Evolutionary conservation across 73 alveolate species (phyloP).

Genomic region (Tetrahymena elliotti): DNA sequence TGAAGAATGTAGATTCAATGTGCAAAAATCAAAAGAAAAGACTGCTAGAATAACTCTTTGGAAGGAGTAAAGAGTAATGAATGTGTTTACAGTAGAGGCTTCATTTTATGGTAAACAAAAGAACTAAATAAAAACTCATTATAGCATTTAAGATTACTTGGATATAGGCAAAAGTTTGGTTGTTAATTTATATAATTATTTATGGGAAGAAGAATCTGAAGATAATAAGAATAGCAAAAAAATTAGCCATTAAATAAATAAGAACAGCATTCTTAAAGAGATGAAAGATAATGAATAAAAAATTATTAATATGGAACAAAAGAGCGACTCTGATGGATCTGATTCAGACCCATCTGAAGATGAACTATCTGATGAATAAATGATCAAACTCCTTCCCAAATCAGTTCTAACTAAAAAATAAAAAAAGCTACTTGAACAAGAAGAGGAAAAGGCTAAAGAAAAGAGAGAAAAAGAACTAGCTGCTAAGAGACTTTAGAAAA

Average conservation of each 20-base stretch:
- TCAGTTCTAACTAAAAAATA: background rate
- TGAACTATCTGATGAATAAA: slow-evolving; percentile 35
- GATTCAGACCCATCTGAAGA: slow-evolving; percentile 25
- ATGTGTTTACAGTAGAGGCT: slow-evolving; percentile 31
- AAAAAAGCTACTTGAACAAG: background rate
- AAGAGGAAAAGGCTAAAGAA: background rate
- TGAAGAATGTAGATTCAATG: slow-evolving; percentile 56
- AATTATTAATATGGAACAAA: slow-evolving; percentile 18
- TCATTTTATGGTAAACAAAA: slow-evolving; percentile 17
- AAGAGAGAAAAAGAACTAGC: background rate
- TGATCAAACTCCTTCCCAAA: slow-evolving; percentile 2
- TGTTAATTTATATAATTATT: background rate
- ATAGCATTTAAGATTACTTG: slow-evolving; percentile 10
- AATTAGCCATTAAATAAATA: background rate
- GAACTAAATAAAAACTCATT: background rate
- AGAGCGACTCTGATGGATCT: slow-evolving; percentile 34
- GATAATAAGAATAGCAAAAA: slow-evolving; percentile 11
- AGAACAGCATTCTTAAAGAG: background rate
- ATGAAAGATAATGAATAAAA: background rate
- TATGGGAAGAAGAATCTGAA: slow-evolving; percentile 13
- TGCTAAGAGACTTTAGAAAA: background rate
- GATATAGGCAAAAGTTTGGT: slow-evolving; percentile 21
- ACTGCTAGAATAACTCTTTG: slow-evolving; percentile 65
- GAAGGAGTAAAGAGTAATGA: slow-evolving; percentile 48
- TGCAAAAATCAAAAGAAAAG: slow-evolving; percentile 55